Conservation (phyloP, 176 grass and related monocot genomes). For the Stipa capillata region DNA sequence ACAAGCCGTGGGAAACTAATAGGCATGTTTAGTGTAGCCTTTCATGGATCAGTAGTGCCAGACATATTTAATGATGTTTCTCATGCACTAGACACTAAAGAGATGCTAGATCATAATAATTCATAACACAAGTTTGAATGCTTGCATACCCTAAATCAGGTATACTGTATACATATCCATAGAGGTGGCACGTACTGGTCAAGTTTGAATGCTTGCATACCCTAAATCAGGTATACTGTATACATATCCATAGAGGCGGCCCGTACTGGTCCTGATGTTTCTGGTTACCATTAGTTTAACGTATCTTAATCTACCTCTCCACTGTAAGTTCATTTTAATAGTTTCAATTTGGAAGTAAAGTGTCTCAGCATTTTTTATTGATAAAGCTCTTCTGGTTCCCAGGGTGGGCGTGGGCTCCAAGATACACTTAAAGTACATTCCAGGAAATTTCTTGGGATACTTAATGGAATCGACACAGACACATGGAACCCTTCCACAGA, state of each 20-base stretch:
- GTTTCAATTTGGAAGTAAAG: not conserved
- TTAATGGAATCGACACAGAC: slow-evolving; percentile 94
- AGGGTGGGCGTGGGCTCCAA: slow-evolving; percentile 90
- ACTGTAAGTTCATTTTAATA: not conserved
- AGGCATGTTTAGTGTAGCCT: not conserved
- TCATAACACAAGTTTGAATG: not conserved
- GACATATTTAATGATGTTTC: not conserved
- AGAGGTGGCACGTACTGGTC: no score
- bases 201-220: not conserved
- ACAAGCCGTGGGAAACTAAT: not conserved
- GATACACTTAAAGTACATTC: slow-evolving; percentile 73
- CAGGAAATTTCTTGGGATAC: slow-evolving; percentile 91
- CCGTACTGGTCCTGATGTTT: no score
- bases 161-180: not conserved
- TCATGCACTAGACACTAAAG: not conserved
- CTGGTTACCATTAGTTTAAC: no score
- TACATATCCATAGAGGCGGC: not conserved
- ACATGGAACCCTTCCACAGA: slow-evolving; percentile 94
- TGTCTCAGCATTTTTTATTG: slow-evolving; percentile 11
- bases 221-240: slow-evolving; percentile 18
- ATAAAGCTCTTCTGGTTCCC: slow-evolving; percentile 14
- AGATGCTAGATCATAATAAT: not conserved
- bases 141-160: slow-evolving; percentile 19
- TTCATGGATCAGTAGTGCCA: not conserved
- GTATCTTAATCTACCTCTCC: no score